These are phyloP conservation scores for Colletotrichum siamense DNA, from an alignment of 2,329 filamentous ascomycete genomes.

Conservation along the genomic window DNA sequence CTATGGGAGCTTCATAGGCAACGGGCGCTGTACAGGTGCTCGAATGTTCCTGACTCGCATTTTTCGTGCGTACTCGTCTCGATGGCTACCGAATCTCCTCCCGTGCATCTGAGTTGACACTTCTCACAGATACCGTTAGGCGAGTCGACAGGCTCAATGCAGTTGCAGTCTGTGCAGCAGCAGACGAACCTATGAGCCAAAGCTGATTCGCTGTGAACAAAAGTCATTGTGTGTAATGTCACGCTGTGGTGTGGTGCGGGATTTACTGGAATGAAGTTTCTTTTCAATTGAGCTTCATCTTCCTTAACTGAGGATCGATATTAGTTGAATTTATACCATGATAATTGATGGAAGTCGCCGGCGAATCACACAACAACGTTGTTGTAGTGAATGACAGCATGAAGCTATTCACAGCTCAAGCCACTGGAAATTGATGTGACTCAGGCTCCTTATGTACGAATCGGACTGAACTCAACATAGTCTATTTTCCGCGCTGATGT, in stretches of 20 bases:
- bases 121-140: background rate
- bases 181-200: background rate
- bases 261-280: background rate
- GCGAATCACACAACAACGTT: background rate
- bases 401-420: background rate
- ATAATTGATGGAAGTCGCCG: background rate
- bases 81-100: background rate
- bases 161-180: background rate
- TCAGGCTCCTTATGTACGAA: background rate
- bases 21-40: background rate
- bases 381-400: background rate
- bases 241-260: background rate
- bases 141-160: background rate
- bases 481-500: background rate
- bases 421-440: background rate
- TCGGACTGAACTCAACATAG: background rate
- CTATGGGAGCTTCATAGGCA: background rate
- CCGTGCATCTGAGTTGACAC: background rate
- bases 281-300: background rate
- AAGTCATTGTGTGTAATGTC: background rate
- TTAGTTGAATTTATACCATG: background rate
- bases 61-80: background rate
- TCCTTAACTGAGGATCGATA: rapidly evolving
- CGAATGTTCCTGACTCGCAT: background rate
- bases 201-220: background rate